phyloP scores from a whole-genome alignment of 169 alveolate genomes.

The Babesia bigemina region DNA sequence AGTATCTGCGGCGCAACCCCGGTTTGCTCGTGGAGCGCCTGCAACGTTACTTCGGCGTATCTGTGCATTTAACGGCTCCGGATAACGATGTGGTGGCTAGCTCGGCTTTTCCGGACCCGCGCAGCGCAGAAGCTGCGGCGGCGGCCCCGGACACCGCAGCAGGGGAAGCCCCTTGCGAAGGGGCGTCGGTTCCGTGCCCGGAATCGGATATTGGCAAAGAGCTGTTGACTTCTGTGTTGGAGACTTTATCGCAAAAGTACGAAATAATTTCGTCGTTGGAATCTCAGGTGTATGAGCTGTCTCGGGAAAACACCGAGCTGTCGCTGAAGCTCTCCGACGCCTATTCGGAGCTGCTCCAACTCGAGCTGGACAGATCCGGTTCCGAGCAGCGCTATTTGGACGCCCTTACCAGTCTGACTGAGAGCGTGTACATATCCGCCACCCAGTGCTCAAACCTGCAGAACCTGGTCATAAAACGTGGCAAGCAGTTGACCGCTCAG shows the following conservation, averaged over 20 bases:
- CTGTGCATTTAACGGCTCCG: background rate
- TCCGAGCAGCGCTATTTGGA: conserved; percentile 19
- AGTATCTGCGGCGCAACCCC: conserved; percentile 7
- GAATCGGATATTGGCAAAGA: background rate
- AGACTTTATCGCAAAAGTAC: conserved; percentile 29
- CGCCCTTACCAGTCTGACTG: conserved; percentile 19
- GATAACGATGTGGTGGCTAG: background rate
- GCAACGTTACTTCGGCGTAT: conserved; percentile 5
- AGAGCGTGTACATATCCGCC: background rate
- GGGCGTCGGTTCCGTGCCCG: background rate
- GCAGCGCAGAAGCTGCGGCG: background rate
- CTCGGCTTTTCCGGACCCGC: background rate
- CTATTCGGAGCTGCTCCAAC: conserved; percentile 11
- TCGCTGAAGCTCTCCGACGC: conserved; percentile 27
- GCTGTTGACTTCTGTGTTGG: background rate
- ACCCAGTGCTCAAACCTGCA: conserved; percentile 20
- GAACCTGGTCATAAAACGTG: background rate
- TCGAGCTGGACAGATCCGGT: conserved; percentile 16
- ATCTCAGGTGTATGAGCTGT: conserved; percentile 18
- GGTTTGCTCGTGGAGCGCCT: conserved; percentile 10
- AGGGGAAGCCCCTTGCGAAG: background rate
- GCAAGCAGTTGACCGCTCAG: background rate
- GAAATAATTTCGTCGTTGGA: conserved; percentile 30
- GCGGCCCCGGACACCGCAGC: background rate
- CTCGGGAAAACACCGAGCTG: conserved; percentile 38